Evolutionary conservation across 768 basidiomycete species (phyloP).

Genomic region (Xanthoconium purpureum): DNA sequence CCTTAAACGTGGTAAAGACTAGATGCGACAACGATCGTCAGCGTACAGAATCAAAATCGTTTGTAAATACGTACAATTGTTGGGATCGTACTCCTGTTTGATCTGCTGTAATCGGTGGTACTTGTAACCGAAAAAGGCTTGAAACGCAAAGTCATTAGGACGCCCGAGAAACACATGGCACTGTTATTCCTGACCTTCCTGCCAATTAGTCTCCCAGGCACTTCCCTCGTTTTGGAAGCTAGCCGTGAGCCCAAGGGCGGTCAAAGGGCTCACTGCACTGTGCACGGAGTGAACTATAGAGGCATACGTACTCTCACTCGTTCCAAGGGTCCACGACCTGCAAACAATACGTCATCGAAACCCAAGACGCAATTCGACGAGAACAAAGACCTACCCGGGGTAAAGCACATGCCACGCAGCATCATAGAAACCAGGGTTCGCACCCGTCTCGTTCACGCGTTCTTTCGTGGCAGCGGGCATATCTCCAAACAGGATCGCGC

Average conservation of each 20-base stretch:
- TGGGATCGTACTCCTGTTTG: conserved; percentile 13
- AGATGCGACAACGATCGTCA: background rate
- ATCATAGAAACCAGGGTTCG: conserved; percentile 19
- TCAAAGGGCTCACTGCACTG: conserved; percentile 5
- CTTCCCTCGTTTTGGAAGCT: conserved; percentile 23
- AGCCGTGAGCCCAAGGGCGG: conserved; percentile 9
- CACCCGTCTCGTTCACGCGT: conserved; percentile 14
- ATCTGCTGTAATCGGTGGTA: conserved; percentile 11
- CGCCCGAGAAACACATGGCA: background rate
- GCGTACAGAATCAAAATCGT: background rate
- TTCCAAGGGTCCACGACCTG: conserved; percentile 15
- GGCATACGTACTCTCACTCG: background rate
- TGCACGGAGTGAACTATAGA: background rate
- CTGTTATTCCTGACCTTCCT: conserved; percentile 2
- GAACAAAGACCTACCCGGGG: background rate
- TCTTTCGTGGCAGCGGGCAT: conserved; percentile 10
- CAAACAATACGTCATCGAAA: background rate
- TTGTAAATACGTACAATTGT: conserved; percentile 6
- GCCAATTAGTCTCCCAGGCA: conserved; percentile 13
- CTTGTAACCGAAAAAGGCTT: conserved; percentile 15
- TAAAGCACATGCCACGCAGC: conserved; percentile 15
- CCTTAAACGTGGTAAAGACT: conserved; percentile 19
- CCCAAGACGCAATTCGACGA: background rate
- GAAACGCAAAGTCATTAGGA: background rate
- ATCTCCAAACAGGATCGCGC: conserved; percentile 8